Conservation (phyloP, 495 filamentous ascomycete genomes). For the Lophiotrema nucula region DNA sequence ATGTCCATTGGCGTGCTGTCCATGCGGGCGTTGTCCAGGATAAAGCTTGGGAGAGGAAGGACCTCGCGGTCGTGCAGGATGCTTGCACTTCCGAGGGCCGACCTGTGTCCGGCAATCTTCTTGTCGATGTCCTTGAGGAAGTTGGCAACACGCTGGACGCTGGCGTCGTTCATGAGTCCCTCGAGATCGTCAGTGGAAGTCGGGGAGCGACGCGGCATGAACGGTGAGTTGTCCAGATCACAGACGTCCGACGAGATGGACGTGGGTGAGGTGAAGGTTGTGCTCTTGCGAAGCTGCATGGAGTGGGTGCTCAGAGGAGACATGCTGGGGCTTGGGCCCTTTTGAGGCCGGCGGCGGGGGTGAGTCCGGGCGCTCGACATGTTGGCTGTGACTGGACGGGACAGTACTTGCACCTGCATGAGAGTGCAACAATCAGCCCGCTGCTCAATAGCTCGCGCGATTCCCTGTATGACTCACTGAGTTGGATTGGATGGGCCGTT, state of each 20-base stretch:
- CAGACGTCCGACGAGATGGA: constrained; percentile 42
- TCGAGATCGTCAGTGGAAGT: constrained; percentile 58
- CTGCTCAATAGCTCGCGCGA: constrained; percentile 1
- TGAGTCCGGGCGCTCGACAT: constrained; percentile 39
- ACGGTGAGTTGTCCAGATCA: constrained; percentile 47
- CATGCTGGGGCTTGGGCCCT: constrained; percentile 20
- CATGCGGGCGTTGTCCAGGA: constrained; percentile 32
- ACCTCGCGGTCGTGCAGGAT: constrained; percentile 43
- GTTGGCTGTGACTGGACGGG: constrained; percentile 29
- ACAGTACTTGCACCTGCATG: constrained; percentile 19
- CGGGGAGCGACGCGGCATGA: constrained; percentile 59
- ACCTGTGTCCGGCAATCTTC: constrained; percentile 34
- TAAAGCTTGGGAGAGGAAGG: constrained; percentile 41
- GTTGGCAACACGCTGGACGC: constrained; percentile 35
- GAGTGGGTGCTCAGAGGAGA: constrained; percentile 34
- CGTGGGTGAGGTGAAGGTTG: constrained; percentile 60
- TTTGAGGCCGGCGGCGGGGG: constrained; percentile 41
- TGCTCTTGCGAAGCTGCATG: constrained; percentile 57
- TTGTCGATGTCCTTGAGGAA: constrained; percentile 40
- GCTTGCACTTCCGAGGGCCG: constrained; percentile 19
- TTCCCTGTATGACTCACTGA: constrained; percentile 28
- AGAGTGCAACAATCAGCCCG: constrained; percentile 30
- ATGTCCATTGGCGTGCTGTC: constrained; percentile 42
- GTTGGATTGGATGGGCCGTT: constrained; percentile 8
- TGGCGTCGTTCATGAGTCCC: constrained; percentile 37